These are phyloP conservation scores for Neurospora terricola DNA, from an alignment of 495 filamentous ascomycete genomes.

Conservation along the genomic window DNA sequence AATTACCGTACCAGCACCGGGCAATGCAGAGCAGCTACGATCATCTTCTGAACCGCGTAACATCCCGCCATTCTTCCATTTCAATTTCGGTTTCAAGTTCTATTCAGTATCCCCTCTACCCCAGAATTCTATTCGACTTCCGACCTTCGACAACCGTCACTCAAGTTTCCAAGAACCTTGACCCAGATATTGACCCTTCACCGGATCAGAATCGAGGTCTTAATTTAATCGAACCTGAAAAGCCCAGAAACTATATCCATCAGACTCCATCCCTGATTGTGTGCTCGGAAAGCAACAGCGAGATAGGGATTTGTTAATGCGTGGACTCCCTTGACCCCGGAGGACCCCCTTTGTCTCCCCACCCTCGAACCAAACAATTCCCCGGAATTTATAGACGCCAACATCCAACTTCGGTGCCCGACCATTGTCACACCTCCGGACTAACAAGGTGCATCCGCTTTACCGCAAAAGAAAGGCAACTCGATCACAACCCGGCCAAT, in stretches of 20 bases:
- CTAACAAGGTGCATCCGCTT: not conserved
- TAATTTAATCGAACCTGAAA: not conserved
- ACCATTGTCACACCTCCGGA: not conserved
- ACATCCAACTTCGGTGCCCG: not conserved
- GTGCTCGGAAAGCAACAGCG: not conserved
- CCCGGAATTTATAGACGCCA: not conserved
- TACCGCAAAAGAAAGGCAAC: not conserved
- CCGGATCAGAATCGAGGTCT: not conserved
- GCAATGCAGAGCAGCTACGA: not conserved
- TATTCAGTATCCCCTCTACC: not conserved
- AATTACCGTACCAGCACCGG: not conserved
- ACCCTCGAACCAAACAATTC: not conserved
- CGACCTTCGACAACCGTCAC: not conserved
- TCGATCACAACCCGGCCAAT: not conserved
- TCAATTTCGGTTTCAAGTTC: not conserved
- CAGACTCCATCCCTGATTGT: not conserved
- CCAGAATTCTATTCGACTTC: not conserved
- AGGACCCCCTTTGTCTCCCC: not conserved
- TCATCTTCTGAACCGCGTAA: not conserved
- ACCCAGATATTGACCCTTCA: not conserved
- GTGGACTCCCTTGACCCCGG: not conserved
- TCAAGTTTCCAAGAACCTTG: not conserved
- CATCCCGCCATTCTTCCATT: not conserved
- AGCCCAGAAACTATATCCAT: not conserved
- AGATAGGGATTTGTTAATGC: not conserved